Base-by-base conservation (phyloP, 108 stramenopile species). In the Cyclotella baltica region DNA sequence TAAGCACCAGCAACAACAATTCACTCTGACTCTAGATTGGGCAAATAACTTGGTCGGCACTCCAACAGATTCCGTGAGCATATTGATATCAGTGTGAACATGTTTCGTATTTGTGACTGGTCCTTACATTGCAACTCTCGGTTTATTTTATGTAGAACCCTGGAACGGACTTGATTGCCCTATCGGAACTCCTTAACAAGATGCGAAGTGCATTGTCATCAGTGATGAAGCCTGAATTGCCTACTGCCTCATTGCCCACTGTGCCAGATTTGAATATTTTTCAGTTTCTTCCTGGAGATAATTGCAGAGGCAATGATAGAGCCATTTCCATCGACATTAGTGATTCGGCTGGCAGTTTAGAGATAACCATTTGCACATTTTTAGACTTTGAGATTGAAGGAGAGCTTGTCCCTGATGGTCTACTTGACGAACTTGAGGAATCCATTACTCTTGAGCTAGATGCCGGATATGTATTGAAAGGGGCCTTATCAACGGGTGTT, bases 301-400 rank as follows among this genome's bases (percentile, higher is more conserved):
- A 4, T 28, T 58, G 57, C 30, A 4, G 4, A 4, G 57, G 28
- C 28, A 58, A 58, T 58, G 29, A 58, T 19, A 58, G 18, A 30
- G 57, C 57, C 27, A 58, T 58, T 30, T 58, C 29, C 4, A 27
- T 35, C 50, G 62, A 58, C 30, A 28, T 58, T 4, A 27, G 29
- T 9, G 57, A 58, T 4, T 6, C 5, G 6, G 4, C 57, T 29
- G 19, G 29, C 5, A 18, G 57, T 28, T 9, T 31, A 27, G 57
- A 56, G 23, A 27, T 77, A 22, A 77, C 52, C 16, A 36, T 77
- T 43, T 77, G 76, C 40, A 34, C 76, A 1, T 70, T 77, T 15
- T 51, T 77, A 18, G 76, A 62, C 16, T 77, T 77, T 70, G 59
- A 69, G 67, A 23, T 70, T 13, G 58, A 6, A 6, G 76, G 69